Percentiles rank a stretch among this genome's conserved stretches.
These are phyloP conservation scores for Botryotinia calthae DNA, from an alignment of 2,329 filamentous ascomycete genomes.

Conservation along the genomic window DNA sequence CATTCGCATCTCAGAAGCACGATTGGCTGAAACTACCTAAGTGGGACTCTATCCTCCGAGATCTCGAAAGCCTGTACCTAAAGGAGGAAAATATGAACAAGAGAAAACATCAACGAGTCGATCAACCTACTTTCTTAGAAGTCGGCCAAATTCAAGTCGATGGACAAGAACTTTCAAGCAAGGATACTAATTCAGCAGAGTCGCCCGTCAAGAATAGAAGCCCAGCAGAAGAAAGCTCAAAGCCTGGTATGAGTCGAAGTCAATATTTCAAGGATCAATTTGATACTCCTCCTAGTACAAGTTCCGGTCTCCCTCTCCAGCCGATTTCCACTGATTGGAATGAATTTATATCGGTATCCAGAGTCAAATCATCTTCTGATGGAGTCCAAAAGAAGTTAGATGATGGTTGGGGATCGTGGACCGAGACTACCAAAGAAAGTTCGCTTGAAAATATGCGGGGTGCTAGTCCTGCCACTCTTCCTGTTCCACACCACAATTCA, in stretches of 20 bases:
- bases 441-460: neutral
- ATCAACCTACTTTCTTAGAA: neutral
- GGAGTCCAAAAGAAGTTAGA: neutral
- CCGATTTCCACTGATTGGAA: neutral
- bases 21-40: neutral
- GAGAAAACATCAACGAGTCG: neutral
- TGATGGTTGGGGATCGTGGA: neutral
- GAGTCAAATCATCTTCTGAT: neutral
- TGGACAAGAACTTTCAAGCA: neutral
- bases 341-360: neutral
- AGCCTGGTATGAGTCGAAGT: neutral
- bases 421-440: neutral
- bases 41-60: neutral
- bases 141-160: accelerated
- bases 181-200: neutral
- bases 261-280: neutral
- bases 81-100: neutral
- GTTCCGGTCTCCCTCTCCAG: neutral
- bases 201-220: neutral
- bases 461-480: neutral
- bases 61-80: neutral
- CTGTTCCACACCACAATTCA: neutral
- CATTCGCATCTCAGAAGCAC: neutral
- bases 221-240: neutral
- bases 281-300: neutral